A percentile compares a stretch with the other conserved stretches of the same genome.
Evolutionary conservation across 352 stramenopile species (phyloP).

Genomic region (Phytophthora agathidicida): DNA sequence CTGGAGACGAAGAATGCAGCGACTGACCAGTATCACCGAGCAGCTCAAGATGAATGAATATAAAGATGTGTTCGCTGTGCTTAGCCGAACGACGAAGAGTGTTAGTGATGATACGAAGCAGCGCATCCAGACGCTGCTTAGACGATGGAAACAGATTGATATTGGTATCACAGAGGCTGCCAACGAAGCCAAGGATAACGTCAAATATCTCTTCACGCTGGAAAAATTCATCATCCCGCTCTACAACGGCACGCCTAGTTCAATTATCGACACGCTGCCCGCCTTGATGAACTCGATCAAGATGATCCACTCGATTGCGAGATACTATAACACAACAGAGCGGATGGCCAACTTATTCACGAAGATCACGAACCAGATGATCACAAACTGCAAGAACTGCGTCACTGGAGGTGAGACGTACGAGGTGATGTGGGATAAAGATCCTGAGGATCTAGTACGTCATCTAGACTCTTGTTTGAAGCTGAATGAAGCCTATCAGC

Average conservation of each 20-base stretch:
- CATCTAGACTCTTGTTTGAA: constrained; percentile 97
- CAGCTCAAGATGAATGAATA: constrained; percentile 97
- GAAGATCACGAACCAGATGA: constrained; percentile 99
- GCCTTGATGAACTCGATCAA: constrained; percentile 99
- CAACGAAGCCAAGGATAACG: constrained; percentile 99
- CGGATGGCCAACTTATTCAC: constrained; percentile 97
- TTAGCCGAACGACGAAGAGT: constrained; percentile 88
- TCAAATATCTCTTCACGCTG: constrained; percentile 99
- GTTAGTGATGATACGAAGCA: constrained; percentile 91
- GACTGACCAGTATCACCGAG: constrained; percentile 98
- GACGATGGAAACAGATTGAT: constrained; percentile 98
- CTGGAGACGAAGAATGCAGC: constrained; percentile 96
- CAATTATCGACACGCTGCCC: constrained; percentile 98
- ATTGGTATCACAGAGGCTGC: constrained; percentile 98
- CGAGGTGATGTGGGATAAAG: constrained; percentile 95
- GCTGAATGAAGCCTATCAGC: constrained; percentile 98
- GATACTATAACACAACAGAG: constrained; percentile 99
- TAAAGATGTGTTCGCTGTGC: constrained; percentile 94
- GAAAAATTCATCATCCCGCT: constrained; percentile 95
- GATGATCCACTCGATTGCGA: constrained; percentile 99
- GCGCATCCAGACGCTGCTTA: constrained; percentile 93
- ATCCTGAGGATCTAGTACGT: constrained; percentile 94
- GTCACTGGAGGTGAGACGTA: constrained; percentile 88
- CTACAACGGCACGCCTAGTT: constrained; percentile 93
- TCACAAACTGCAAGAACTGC: constrained; percentile 97